Conservation (phyloP, 2,329 filamentous ascomycete genomes). For the Trichoderma breve region DNA sequence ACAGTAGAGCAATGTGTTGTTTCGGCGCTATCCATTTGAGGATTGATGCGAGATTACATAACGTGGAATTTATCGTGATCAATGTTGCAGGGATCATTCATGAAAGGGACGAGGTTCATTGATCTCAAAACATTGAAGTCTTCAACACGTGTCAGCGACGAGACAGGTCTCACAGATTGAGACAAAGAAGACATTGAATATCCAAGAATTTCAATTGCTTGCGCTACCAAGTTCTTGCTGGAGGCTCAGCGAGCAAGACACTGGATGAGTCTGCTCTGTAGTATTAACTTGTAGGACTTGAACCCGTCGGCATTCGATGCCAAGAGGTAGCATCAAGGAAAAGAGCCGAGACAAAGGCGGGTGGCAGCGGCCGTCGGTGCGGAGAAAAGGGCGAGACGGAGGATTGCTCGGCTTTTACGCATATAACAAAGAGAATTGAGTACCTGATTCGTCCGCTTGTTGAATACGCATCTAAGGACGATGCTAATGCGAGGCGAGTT, state of each 20-base stretch:
- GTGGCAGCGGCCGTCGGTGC: background rate
- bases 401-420: background rate
- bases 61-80: background rate
- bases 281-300: background rate
- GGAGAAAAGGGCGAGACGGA: background rate
- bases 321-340: background rate
- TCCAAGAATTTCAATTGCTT: background rate
- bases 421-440: background rate
- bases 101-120: background rate
- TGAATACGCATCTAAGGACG: background rate
- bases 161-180: background rate
- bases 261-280: background rate
- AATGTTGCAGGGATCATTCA: background rate
- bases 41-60: background rate
- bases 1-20: background rate
- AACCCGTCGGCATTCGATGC: conserved; percentile 3
- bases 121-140: background rate
- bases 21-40: background rate
- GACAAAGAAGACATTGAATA: background rate
- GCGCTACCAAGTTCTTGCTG: background rate
- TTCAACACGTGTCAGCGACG: background rate
- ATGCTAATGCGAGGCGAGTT: background rate
- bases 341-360: conserved; percentile 2
- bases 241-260: background rate
- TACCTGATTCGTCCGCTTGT: background rate